Conservation (phyloP, 805 yeast species). For the Zygotorulaspora sp. region DNA sequence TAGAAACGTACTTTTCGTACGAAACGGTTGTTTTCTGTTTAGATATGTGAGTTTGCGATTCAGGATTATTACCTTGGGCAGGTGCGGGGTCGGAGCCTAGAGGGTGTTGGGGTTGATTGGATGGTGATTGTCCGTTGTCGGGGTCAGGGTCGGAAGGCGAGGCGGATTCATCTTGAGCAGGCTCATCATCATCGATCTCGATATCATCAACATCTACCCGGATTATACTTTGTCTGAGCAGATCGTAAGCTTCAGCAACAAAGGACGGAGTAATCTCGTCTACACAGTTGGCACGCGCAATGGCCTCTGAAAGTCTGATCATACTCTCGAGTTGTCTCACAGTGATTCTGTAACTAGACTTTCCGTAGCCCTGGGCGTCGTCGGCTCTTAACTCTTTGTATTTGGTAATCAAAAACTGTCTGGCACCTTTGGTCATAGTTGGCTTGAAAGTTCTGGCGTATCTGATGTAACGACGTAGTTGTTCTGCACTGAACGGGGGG, state of each 20-base stretch:
- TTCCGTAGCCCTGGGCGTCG: slow-evolving; percentile 77
- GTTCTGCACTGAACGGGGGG: slow-evolving; percentile 87
- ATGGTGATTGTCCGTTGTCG: slow-evolving; percentile 9
- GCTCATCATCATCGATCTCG: slow-evolving; percentile 58
- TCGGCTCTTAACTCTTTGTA: slow-evolving; percentile 84
- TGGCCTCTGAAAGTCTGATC: slow-evolving; percentile 91
- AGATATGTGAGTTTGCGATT: slow-evolving; percentile 1
- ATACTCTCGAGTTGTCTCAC: slow-evolving; percentile 94
- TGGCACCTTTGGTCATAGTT: slow-evolving; percentile 72
- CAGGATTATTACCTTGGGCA: background rate
- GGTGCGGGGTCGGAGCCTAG: background rate
- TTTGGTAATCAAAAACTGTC: slow-evolving; percentile 67
- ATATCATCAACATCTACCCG: slow-evolving; percentile 92
- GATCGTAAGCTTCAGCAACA: slow-evolving; percentile 89
- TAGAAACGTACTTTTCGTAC: slow-evolving; percentile 79
- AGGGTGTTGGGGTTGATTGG: slow-evolving; percentile 9
- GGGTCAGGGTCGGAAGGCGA: slow-evolving; percentile 8
- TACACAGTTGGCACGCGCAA: slow-evolving; percentile 94
- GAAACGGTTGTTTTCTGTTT: slow-evolving; percentile 51
- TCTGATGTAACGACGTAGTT: slow-evolving; percentile 78
- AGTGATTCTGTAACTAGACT: slow-evolving; percentile 88
- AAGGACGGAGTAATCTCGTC: slow-evolving; percentile 78
- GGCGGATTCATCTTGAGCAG: no score
- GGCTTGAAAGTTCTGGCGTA: slow-evolving; percentile 95
- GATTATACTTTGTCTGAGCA: slow-evolving; percentile 85